These are phyloP conservation scores for Boechera stricta DNA, from an alignment of 345 rosid species.

Conservation along the genomic window DNA sequence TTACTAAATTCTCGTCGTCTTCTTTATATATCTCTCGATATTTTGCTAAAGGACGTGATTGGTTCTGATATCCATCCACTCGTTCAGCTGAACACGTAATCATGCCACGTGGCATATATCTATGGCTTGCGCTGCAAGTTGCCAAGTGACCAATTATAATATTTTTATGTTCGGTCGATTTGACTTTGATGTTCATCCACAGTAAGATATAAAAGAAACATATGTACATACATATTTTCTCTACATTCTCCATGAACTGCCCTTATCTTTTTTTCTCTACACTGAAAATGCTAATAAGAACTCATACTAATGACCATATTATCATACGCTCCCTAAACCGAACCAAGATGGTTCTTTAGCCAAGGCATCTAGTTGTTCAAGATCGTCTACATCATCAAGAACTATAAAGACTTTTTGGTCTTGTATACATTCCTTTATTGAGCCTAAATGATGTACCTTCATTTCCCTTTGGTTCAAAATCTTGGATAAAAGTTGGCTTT, in stretches of 20 bases:
- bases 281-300: too few relatives aligned
- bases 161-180: too few relatives aligned
- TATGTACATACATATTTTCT: too few relatives aligned
- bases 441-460: slow-evolving; percentile 20
- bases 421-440: not conserved
- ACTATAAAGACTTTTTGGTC: slow-evolving; percentile 46
- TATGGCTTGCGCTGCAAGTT: slow-evolving; percentile 18
- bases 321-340: slow-evolving; percentile 46
- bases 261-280: too few relatives aligned
- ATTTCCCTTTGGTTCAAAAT: slow-evolving; percentile 23
- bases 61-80: slow-evolving; percentile 17
- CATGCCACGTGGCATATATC: slow-evolving; percentile 20
- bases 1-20: slow-evolving; percentile 2
- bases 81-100: not conserved
- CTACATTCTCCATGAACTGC: too few relatives aligned
- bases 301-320: too few relatives aligned
- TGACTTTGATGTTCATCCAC: too few relatives aligned
- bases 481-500: slow-evolving; percentile 12
- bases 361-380: slow-evolving; percentile 52
- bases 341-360: slow-evolving; percentile 53
- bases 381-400: slow-evolving; percentile 61
- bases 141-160: not conserved
- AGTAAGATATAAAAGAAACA: too few relatives aligned
- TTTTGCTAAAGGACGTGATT: slow-evolving; percentile 13
- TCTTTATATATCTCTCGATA: slow-evolving; percentile 4